Conservation (phyloP, 2,329 filamentous ascomycete genomes). For the Alternaria dauci region DNA sequence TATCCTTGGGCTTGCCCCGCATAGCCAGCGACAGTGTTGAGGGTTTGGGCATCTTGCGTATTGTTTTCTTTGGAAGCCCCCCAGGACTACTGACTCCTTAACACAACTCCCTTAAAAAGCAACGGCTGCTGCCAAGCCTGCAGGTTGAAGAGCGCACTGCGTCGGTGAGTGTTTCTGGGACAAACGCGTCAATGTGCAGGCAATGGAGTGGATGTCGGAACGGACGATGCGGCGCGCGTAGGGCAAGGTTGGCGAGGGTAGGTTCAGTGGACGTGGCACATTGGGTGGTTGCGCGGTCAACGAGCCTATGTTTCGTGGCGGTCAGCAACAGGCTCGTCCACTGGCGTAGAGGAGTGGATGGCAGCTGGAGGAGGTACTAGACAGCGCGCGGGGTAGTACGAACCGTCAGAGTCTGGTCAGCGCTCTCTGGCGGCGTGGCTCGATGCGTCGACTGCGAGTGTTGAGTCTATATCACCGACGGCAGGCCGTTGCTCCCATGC, state of each 20-base stretch:
- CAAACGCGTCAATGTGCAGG: constrained; percentile 26
- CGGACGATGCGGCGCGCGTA: constrained; percentile 28
- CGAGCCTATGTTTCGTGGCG: constrained; percentile 42
- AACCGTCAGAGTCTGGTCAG: constrained; percentile 43
- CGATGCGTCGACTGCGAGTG: constrained; percentile 38
- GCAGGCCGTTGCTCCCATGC: constrained; percentile 29
- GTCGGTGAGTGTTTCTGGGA: constrained; percentile 31
- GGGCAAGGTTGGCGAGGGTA: constrained; percentile 14
- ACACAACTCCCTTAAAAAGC: constrained; percentile 19
- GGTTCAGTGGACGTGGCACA: constrained; percentile 37
- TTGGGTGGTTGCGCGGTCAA: constrained; percentile 36
- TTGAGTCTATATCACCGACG: constrained; percentile 34
- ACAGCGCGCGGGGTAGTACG: constrained; percentile 43
- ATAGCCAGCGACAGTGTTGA: constrained; percentile 49
- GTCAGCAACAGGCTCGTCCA: constrained; percentile 40
- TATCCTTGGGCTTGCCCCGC: constrained; percentile 44
- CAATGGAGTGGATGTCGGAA: constrained; percentile 23
- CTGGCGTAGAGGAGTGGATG: constrained; percentile 15
- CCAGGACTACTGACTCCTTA: constrained; percentile 38
- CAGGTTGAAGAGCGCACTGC: constrained; percentile 31
- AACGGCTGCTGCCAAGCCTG: constrained; percentile 6
- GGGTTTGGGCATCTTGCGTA: constrained; percentile 52
- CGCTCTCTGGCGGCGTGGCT: constrained; percentile 43
- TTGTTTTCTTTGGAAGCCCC: constrained; percentile 36
- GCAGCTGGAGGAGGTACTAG: constrained; percentile 27